These are phyloP conservation scores for Cubamyces sp. DNA, from an alignment of 768 basidiomycete species.

Conservation along the genomic window DNA sequence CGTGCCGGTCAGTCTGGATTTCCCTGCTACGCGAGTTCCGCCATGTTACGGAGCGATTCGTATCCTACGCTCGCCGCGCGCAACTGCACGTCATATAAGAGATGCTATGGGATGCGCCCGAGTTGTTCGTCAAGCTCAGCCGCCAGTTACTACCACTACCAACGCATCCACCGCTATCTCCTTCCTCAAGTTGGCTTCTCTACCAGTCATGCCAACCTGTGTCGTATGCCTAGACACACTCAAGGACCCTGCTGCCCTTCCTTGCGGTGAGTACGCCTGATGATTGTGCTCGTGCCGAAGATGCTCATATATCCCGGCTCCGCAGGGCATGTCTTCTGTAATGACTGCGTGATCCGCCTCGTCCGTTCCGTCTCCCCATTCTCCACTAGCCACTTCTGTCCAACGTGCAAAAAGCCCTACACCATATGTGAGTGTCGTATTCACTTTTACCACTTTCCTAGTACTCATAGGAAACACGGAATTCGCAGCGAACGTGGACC, in stretches of 20 bases:
- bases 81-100: conserved; percentile 11
- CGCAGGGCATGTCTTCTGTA: conserved; percentile 69
- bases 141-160: background rate
- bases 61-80: conserved; percentile 6
- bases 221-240: conserved; percentile 62
- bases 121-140: background rate
- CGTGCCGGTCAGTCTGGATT: conserved; percentile 20
- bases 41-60: conserved; percentile 15
- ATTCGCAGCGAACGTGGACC: conserved; percentile 49
- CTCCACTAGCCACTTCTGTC: conserved; percentile 55
- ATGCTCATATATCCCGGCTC: background rate
- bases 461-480: background rate
- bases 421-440: conserved; percentile 49
- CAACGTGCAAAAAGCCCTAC: conserved; percentile 59
- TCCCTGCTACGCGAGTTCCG: conserved; percentile 16
- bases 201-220: conserved; percentile 50
- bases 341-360: conserved; percentile 56
- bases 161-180: background rate
- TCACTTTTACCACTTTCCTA: background rate
- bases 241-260: conserved; percentile 59
- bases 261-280: conserved; percentile 55
- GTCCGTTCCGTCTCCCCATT: conserved; percentile 52
- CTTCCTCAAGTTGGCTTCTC: background rate
- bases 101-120: background rate
- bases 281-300: background rate